Base-by-base conservation (phyloP, 371 early-diverging fungal genomes). In the Pancytospora philotis region DNA sequence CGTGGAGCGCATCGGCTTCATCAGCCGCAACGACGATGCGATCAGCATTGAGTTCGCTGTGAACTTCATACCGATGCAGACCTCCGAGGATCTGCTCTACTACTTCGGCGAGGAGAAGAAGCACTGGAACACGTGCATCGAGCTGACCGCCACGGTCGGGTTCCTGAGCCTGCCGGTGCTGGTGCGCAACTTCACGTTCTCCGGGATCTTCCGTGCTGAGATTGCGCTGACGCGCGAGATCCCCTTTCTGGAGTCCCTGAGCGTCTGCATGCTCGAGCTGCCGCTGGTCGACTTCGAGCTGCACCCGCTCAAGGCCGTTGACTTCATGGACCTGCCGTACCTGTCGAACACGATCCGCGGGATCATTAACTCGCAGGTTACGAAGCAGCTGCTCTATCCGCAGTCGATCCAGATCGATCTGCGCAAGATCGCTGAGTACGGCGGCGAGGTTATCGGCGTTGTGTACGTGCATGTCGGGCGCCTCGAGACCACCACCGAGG, bases 51-150 rank as follows among this genome's bases (percentile, higher is more conserved):
- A 80, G 39, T 25, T 62, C 3, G 62, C 51, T 1, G n/a, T 69
- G 4, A 34, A 36, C 0, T 75, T 77, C 50, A 51, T 79, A 34
- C 76, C 78, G 30, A 28, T 57, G 69, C 87, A 86, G 73, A 85
- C 64, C 87, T 35, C 28, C 31, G 66, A 74, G 58, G 68, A 70
- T 49, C 51, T 65, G 28, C 53, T 67, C 10, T 66, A 55, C 27
- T 68, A 66, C 50, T 67, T 69, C 64, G 66, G 55, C 56, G 53
- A 55, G 45, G 68, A 69, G 50, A 66, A 61, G 32, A 58, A 39
- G 32, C 55, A 75, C 32, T 95, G 93, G 95, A 91, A 89, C 76
- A 91, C 93, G n/a, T 87, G 88, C 76, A 86, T 97, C n/a, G 88
- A 87, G 34, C 82, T 97, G 38, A 88, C 92, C 50, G 85, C 89